Base-by-base conservation (phyloP, 306 rosid genomes). In the Rosa lucieae region DNA sequence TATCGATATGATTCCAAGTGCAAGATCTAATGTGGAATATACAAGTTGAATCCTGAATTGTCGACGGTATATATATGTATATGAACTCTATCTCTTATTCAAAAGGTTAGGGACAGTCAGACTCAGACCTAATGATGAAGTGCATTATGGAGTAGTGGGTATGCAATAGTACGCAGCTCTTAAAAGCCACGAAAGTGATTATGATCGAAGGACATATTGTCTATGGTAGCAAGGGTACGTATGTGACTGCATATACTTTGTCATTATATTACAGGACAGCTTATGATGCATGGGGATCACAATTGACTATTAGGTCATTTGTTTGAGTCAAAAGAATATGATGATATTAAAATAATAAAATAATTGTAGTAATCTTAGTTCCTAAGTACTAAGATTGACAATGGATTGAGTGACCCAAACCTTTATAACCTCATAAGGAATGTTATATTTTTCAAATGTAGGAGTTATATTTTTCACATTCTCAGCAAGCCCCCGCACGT, bases 131-230 rank as follows among this genome's bases (percentile, higher is more conserved):
- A 4, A 65, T 15, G 43, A 65, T 65, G 70, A 65, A 65, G 21
- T 65, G 44, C 44, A 65, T 61, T 39, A 61, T 58, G 13, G 63
- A n/a, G 40, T 65, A 37, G 70, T 65, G 46, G 70, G 46, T 8
- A 65, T n/a, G 39, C 67, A 61, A 26, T 26, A 10, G 67, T 26
- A 37, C 10, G 44, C 61, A 32, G 43, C 76, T 72, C 44, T 72
- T 10, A 35, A 51, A 72, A 51, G 76, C 63, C 63, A 51, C 76
- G 61, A 72, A 35, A 42, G 77, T 10, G 13, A 52, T 59, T 15
- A 59, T 59, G 37, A 26, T 61, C 39, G 39, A 26, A 72, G 76
- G 63, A 39, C 29, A 72, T 26, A 26, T 32, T 72, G 63, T 51
- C 62, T 35, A 49, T 51, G 26, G 46, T 58, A 53, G 23, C 18